Base-by-base conservation (phyloP, 73 alveolate genomes). In the Paramecium sexaurelia region DNA sequence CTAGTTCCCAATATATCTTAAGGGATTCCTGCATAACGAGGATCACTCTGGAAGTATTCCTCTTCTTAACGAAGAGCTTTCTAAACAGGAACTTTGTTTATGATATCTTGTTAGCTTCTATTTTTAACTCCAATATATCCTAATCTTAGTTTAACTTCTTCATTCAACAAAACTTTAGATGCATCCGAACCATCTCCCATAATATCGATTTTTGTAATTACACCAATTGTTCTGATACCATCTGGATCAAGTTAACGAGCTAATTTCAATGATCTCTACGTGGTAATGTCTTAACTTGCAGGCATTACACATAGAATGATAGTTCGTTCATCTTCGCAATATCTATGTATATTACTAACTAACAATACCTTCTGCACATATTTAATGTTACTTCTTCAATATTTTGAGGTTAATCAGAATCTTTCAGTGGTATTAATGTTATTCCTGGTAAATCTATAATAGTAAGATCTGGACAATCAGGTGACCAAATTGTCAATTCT, bases 51-150 rank as follows among this genome's bases (percentile, higher is more conserved):
- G 66, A 97, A 97, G 84, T 87, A 97, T 39, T 94, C 95, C 73
- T 95, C 94, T 93, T 97, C 99, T 92, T 95, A 94, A 33, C 95
- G 95, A 15, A 95, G 91, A 9, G 98, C 97, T 69, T 96, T 92
- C 75, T 61, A 92, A 61, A 96, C 98, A 26, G 97, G 78, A 90
- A 92, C 91, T 55, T 87, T 93, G 93, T 96, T 97, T 69, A 83
- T 91, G 91, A 98, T 98, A 92, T 97, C 99, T 84, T 96, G 95
- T 93, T 98, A 97, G 39, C 98, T 94, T 78, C 99, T 95, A 93
- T 97, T 98, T 95, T 98, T 98, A 19, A 98, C 99, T 17, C 99
- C 99, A 41, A 98, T 98, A 90, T 95, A 98, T 19, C 99, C 99
- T 45, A 98, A 96, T 94, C 98, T 95, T 27, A 98, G 92, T 7